These are phyloP conservation scores for Aphanomyces invadans DNA, from an alignment of 352 stramenopile genomes.

Conservation along the genomic window DNA sequence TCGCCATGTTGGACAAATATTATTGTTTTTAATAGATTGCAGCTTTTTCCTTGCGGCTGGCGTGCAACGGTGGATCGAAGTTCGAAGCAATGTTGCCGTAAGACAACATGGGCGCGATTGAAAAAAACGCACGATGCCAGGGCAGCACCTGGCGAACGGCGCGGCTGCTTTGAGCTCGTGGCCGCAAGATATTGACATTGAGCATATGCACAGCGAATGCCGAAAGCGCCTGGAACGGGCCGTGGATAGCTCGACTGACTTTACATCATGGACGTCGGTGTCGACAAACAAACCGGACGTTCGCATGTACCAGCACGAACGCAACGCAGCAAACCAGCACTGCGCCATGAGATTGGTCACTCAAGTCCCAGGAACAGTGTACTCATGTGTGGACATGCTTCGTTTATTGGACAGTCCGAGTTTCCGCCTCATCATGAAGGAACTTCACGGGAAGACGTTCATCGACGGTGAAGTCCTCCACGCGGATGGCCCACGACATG, in stretches of 20 bases:
- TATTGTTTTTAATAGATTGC: no score
- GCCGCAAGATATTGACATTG: slow-evolving; percentile 67
- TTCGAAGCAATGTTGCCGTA: not conserved
- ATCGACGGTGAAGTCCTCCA: slow-evolving; percentile 75
- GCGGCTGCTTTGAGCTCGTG: slow-evolving; percentile 28
- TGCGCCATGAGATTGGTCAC: slow-evolving; percentile 67
- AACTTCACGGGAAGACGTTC: slow-evolving; percentile 64
- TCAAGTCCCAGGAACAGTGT: slow-evolving; percentile 54
- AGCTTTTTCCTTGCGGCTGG: no score
- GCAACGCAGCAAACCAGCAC: slow-evolving; percentile 73
- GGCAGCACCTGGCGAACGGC: not conserved
- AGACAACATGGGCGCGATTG: no score
- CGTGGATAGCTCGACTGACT: slow-evolving; percentile 50
- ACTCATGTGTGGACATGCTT: slow-evolving; percentile 71
- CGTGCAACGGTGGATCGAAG: no score
- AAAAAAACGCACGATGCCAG: not conserved
- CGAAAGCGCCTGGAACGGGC: slow-evolving; percentile 61
- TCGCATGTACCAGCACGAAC: slow-evolving; percentile 67
- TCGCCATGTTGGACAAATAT: no score
- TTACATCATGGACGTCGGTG: slow-evolving; percentile 72
- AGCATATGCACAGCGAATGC: slow-evolving; percentile 66
- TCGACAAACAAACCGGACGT: slow-evolving; percentile 46
- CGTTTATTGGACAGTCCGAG: slow-evolving; percentile 48
- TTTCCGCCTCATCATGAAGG: slow-evolving; percentile 61
- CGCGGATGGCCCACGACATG: slow-evolving; percentile 31